Conservation (phyloP, 495 filamentous ascomycete genomes). For the Xylaria curta region DNA sequence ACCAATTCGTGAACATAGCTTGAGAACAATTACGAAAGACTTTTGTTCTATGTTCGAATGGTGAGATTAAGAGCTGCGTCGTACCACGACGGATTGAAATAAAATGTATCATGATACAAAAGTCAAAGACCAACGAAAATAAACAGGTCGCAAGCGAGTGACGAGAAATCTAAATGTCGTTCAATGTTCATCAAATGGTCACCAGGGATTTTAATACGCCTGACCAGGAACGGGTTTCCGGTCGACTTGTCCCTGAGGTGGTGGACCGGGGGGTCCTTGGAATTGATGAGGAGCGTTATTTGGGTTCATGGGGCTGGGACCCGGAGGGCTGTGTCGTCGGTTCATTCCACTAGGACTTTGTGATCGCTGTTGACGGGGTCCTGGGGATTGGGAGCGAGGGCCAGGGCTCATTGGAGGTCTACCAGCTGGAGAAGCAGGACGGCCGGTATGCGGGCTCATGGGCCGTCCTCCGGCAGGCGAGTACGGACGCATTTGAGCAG, state of each 20-base stretch:
- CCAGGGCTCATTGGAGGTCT: slow-evolving; percentile 42
- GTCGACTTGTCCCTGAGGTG: slow-evolving; percentile 44
- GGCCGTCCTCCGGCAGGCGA: slow-evolving; percentile 42
- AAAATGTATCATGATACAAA: slow-evolving; percentile 29
- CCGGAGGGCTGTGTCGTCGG: slow-evolving; percentile 59
- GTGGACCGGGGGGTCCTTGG: slow-evolving; percentile 39
- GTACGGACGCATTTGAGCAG: slow-evolving; percentile 38
- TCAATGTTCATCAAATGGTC: slow-evolving; percentile 38
- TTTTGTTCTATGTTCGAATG: not conserved
- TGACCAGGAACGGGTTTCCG: slow-evolving; percentile 58
- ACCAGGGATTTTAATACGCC: slow-evolving; percentile 48
- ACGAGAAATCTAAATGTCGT: slow-evolving; percentile 42
- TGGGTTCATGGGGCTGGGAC: slow-evolving; percentile 67
- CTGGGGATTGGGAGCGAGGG: slow-evolving; percentile 56
- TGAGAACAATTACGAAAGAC: not conserved
- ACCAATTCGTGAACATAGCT: slow-evolving; percentile 4
- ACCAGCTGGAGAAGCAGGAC: slow-evolving; percentile 45
- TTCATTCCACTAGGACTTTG: slow-evolving; percentile 44
- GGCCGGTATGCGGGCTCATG: slow-evolving; percentile 37
- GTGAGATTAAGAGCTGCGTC: slow-evolving; percentile 5
- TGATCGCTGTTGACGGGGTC: slow-evolving; percentile 43
- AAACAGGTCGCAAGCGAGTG: slow-evolving; percentile 43
- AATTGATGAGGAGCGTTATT: slow-evolving; percentile 42
- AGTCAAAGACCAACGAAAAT: slow-evolving; percentile 32
- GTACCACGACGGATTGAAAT: slow-evolving; percentile 26